Evolutionary conservation across 1,284 basidiomycete genomes (phyloP).

Genomic region (Naganishia cerealis): DNA sequence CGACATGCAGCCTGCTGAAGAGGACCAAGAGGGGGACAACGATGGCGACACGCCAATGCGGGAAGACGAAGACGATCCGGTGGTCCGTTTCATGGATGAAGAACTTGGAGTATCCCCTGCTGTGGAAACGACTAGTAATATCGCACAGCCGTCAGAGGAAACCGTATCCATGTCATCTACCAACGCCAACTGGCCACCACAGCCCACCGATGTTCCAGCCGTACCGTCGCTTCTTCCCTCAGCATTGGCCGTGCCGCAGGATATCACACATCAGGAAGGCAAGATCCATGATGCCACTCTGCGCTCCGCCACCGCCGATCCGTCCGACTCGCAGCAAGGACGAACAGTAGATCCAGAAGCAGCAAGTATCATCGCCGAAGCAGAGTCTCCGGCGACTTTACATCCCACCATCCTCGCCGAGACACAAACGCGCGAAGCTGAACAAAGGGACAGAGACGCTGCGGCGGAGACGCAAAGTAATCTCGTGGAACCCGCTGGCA

Average conservation of each 20-base stretch:
- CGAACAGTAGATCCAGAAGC: not conserved
- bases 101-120: not conserved
- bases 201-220: constrained; percentile 29
- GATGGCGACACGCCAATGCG: constrained; percentile 24
- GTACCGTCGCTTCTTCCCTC: constrained; percentile 30
- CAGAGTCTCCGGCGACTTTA: not conserved
- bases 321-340: not conserved
- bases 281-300: constrained; percentile 12
- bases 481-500: not conserved
- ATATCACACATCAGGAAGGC: constrained; percentile 20
- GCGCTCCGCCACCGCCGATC: constrained; percentile 2
- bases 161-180: not conserved
- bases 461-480: not conserved
- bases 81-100: not conserved
- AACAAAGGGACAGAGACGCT: not conserved
- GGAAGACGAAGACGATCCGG: constrained; percentile 3
- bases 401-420: not conserved
- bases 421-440: not conserved
- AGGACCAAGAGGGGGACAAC: not conserved
- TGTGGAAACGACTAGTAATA: not conserved
- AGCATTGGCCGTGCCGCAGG: constrained; percentile 18
- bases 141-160: not conserved
- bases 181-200: constrained; percentile 27
- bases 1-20: constrained; percentile 26
- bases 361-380: not conserved